These are phyloP conservation scores for Biscogniauxia mediterranea DNA, from an alignment of 2,329 filamentous ascomycete species.

Conservation along the genomic window DNA sequence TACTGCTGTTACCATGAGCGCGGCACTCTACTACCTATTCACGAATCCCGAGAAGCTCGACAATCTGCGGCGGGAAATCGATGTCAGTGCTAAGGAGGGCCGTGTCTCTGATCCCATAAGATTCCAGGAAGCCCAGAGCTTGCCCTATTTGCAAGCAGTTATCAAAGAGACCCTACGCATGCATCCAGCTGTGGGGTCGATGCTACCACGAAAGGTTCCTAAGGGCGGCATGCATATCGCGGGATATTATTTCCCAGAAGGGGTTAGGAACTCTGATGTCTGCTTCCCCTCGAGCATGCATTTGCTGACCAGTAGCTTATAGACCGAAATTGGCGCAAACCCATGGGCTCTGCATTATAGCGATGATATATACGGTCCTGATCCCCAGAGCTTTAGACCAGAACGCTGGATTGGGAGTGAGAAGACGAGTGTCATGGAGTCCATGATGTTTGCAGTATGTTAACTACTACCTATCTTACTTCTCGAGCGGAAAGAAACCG, in stretches of 20 bases:
- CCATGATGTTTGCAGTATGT: no score
- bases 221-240: slow-evolving; percentile 32
- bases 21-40: slow-evolving; percentile 31
- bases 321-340: slow-evolving; percentile 41
- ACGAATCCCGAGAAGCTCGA: slow-evolving; percentile 27
- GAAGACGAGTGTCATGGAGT: no score
- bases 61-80: slow-evolving; percentile 39
- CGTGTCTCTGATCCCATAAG: slow-evolving; percentile 14
- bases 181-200: slow-evolving; percentile 42
- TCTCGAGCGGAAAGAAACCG: no score
- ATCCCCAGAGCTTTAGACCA: slow-evolving; percentile 34
- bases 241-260: slow-evolving; percentile 24
- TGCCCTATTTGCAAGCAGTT: slow-evolving; percentile 48
- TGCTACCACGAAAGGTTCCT: slow-evolving; percentile 44
- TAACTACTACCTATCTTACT: no score
- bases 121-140: slow-evolving; percentile 29
- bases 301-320: background rate
- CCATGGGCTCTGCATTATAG: slow-evolving; percentile 42
- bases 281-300: no score
- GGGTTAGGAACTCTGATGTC: slow-evolving; percentile 8
- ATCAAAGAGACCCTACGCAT: slow-evolving; percentile 47
- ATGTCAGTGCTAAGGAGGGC: slow-evolving; percentile 17
- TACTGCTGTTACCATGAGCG: slow-evolving; percentile 33
- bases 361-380: slow-evolving; percentile 38
- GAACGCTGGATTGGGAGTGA: slow-evolving; percentile 15